phyloP scores from a whole-genome alignment of 352 stramenopile genomes.

The Globisporangium irregulare region DNA sequence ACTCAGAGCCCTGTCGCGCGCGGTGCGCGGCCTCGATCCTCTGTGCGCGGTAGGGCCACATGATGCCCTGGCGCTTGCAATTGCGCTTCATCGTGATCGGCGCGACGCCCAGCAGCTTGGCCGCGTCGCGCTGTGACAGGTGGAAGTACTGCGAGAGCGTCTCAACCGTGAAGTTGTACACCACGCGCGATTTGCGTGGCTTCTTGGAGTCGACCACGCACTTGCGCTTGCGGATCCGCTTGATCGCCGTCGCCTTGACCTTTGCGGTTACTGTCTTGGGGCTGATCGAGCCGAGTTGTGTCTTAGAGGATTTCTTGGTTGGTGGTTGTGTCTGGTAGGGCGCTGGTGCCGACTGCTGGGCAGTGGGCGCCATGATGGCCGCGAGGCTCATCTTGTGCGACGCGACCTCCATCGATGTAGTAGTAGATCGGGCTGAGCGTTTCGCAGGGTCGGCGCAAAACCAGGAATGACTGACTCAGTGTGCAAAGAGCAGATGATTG shows the following conservation, averaged over 20 bases:
- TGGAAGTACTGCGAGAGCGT: slow-evolving; percentile 44
- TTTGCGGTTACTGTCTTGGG: background rate
- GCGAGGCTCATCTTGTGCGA: slow-evolving; percentile 4
- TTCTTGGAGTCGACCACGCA: background rate
- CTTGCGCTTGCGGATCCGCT: slow-evolving; percentile 1
- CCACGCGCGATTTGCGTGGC: slow-evolving; percentile 39
- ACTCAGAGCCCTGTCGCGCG: background rate
- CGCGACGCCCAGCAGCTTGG: slow-evolving; percentile 45
- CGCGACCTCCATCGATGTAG: background rate
- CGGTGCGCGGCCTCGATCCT: slow-evolving; percentile 8
- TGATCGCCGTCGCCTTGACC: background rate
- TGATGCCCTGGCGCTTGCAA: slow-evolving; percentile 53
- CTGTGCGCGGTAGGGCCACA: slow-evolving; percentile 50
- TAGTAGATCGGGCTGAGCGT: background rate
- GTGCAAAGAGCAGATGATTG: background rate
- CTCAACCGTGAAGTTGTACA: slow-evolving; percentile 48
- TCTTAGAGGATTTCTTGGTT: background rate
- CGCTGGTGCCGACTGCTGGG: background rate
- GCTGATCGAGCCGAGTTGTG: slow-evolving; percentile 2
- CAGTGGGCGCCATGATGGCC: background rate
- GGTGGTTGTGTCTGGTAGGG: background rate
- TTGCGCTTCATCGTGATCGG: slow-evolving; percentile 63
- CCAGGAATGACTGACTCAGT: background rate
- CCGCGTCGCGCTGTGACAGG: slow-evolving; percentile 51
- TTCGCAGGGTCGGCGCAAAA: background rate